Percentiles rank a stretch among this genome's conserved stretches.
Evolutionary conservation across 208 protist species (phyloP).

Genomic region (Trypanosoma congolense): DNA sequence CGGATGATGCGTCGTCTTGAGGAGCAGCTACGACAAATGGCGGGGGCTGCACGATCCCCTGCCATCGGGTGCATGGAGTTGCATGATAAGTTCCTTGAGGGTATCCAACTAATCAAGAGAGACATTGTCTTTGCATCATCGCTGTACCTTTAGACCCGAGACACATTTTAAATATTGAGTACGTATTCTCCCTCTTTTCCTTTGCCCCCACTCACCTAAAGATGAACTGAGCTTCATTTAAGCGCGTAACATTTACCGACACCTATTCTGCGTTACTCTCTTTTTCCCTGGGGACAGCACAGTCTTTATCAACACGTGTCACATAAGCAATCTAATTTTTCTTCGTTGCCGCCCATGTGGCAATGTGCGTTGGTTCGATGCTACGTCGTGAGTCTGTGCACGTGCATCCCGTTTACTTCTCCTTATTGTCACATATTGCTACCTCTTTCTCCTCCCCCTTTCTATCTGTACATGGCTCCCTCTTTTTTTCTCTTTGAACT

Average conservation of each 20-base stretch:
- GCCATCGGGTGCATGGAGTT: conserved; percentile 98
- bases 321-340: too few relatives aligned
- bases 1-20: conserved; percentile 97
- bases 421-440: not conserved
- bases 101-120: conserved; percentile 95
- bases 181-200: too few relatives aligned
- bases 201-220: too few relatives aligned
- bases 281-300: too few relatives aligned
- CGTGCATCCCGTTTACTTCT: not conserved
- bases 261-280: too few relatives aligned
- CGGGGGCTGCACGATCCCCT: conserved; percentile 94
- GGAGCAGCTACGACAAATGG: conserved; percentile 98
- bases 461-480: not conserved
- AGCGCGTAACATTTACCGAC: too few relatives aligned
- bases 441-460: not conserved
- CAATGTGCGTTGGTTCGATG: too few relatives aligned
- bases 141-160: conserved; percentile 90
- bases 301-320: too few relatives aligned
- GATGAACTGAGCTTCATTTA: too few relatives aligned
- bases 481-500: not conserved
- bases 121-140: conserved; percentile 99
- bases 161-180: too few relatives aligned
- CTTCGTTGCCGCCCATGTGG: too few relatives aligned
- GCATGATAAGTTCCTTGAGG: conserved; percentile 97
- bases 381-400: not conserved